Evolutionary conservation across 108 stramenopile genomes (phyloP).

Genomic region (Cyclotella choctawhatcheeana): DNA sequence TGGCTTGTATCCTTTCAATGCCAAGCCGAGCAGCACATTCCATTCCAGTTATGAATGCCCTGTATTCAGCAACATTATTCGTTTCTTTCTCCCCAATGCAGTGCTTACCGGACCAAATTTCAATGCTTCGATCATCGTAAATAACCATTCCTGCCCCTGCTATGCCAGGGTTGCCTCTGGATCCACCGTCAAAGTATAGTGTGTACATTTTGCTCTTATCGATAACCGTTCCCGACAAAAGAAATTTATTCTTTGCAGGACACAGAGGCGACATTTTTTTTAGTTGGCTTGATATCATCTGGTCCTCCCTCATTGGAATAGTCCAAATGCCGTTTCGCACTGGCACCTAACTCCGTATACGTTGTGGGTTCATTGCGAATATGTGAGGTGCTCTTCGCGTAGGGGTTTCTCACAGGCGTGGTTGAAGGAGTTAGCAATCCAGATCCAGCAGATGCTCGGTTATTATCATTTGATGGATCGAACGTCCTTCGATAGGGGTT

Average conservation of each 20-base stretch:
- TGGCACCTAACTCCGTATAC: background rate
- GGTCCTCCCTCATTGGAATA: background rate
- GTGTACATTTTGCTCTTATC: slow-evolving; percentile 13
- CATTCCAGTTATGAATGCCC: slow-evolving; percentile 58
- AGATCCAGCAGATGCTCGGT: background rate
- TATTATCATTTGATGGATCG: background rate
- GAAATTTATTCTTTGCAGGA: background rate
- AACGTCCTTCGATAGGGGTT: background rate
- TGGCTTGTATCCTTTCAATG: slow-evolving; percentile 13
- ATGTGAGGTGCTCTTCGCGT: background rate
- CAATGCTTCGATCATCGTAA: slow-evolving; percentile 4
- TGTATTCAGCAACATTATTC: slow-evolving; percentile 82
- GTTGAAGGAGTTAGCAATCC: background rate
- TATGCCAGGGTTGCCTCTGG: slow-evolving; percentile 37
- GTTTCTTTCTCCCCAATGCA: slow-evolving; percentile 53
- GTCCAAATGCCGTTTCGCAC: background rate
- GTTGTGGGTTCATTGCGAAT: background rate
- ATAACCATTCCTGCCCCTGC: slow-evolving; percentile 32
- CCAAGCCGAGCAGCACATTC: slow-evolving; percentile 17
- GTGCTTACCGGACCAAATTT: slow-evolving; percentile 9
- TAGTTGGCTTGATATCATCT: background rate
- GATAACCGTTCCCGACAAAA: background rate
- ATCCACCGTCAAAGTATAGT: slow-evolving; percentile 36
- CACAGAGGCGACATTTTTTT: slow-evolving; percentile 1
- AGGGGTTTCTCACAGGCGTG: background rate